Percentiles rank a stretch among this genome's conserved stretches.
These are phyloP conservation scores for Prillingera fragicola DNA, from an alignment of 1,284 basidiomycete genomes.

Conservation along the genomic window DNA sequence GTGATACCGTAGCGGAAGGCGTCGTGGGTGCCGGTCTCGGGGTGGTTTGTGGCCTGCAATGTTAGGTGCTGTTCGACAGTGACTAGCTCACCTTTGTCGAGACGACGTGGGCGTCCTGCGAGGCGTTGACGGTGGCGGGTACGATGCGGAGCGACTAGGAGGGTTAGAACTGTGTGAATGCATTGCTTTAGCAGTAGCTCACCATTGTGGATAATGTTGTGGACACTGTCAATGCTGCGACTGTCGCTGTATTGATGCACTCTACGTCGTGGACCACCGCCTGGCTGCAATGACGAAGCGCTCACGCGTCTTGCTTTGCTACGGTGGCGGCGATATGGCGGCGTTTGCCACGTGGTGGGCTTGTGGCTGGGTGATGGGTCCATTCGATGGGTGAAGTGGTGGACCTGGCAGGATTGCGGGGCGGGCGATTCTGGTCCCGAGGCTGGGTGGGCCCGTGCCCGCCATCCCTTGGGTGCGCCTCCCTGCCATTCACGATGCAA, in stretches of 20 bases:
- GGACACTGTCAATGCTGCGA: constrained; percentile 5
- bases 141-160: constrained; percentile 38
- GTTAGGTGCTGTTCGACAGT: background rate
- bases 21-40: constrained; percentile 41
- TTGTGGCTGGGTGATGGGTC: too few species aligned
- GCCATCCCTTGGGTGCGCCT: too few species aligned
- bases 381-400: too few species aligned
- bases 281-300: constrained; percentile 6
- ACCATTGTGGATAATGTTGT: constrained; percentile 22
- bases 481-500: too few species aligned
- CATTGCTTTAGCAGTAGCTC: constrained; percentile 1
- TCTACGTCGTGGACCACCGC: background rate
- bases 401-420: too few species aligned
- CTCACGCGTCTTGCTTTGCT: background rate
- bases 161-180: constrained; percentile 1
- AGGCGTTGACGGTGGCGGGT: constrained; percentile 34
- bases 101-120: constrained; percentile 34
- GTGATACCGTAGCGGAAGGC: constrained; percentile 42
- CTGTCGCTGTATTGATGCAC: too few species aligned
- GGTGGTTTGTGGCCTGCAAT: constrained; percentile 39
- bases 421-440: too few species aligned
- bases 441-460: too few species aligned
- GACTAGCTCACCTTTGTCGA: constrained; percentile 34
- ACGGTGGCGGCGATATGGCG: constrained; percentile 4
- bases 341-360: too few species aligned